Conservation (phyloP, 2,329 filamentous ascomycete species). For the Fusarium napiforme region DNA sequence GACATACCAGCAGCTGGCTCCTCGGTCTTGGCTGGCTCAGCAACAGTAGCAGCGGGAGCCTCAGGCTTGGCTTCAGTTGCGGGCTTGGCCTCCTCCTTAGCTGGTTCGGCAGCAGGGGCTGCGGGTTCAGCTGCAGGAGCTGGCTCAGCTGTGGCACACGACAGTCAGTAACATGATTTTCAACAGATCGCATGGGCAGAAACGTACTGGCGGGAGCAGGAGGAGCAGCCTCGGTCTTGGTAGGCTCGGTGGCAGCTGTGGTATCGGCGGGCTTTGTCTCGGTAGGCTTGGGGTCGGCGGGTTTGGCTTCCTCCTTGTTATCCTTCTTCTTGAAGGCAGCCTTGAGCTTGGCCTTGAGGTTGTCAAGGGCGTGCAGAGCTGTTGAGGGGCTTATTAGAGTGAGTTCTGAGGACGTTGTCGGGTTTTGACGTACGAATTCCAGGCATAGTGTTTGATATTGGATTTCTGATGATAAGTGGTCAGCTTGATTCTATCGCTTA, state of each 20-base stretch:
- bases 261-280: conserved; percentile 32
- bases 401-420: background rate
- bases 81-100: conserved; percentile 45
- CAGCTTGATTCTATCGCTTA: conserved; percentile 18
- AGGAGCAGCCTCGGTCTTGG: conserved; percentile 51
- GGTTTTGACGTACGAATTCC: conserved; percentile 61
- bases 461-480: conserved; percentile 16
- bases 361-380: conserved; percentile 64
- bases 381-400: conserved; percentile 39
- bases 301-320: conserved; percentile 48
- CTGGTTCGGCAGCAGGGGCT: conserved; percentile 42
- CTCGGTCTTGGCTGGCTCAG: conserved; percentile 41
- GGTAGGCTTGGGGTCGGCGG: conserved; percentile 37
- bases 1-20: conserved; percentile 39
- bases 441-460: conserved; percentile 55
- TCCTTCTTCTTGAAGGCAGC: conserved; percentile 62
- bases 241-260: conserved; percentile 45
- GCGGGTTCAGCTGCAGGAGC: conserved; percentile 41
- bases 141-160: conserved; percentile 37
- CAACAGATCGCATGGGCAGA: background rate
- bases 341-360: conserved; percentile 67
- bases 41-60: conserved; percentile 41
- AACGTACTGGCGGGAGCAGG: conserved; percentile 48
- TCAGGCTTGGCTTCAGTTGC: conserved; percentile 41
- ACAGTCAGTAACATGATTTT: conserved; percentile 17